phyloP scores from a whole-genome alignment of 306 rosid species.

The Sophora flavescens region DNA sequence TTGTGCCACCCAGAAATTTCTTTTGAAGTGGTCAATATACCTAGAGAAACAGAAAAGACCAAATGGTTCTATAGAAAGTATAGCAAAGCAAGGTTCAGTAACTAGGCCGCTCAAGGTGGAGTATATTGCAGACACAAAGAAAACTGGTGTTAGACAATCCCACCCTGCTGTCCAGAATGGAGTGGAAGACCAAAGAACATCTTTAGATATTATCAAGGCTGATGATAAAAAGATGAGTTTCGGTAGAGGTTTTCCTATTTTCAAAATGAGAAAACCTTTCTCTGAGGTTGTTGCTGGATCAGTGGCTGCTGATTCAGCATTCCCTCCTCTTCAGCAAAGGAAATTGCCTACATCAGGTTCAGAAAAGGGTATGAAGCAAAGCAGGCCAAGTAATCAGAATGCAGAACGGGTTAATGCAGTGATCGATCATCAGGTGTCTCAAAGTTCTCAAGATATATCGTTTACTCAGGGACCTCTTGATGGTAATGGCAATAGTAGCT shows the following conservation, averaged over 20 bases:
- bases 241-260: conserved; percentile 76
- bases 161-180: conserved; percentile 57
- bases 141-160: conserved; percentile 45
- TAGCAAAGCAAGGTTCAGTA: conserved; percentile 52
- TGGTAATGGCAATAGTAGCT: conserved; percentile 48
- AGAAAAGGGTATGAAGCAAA: conserved; percentile 69
- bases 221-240: conserved; percentile 70
- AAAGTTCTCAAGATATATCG: conserved; percentile 57
- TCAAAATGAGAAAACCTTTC: conserved; percentile 87
- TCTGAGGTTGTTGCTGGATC: conserved; percentile 98
- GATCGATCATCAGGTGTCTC: conserved; percentile 52
- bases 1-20: conserved; percentile 72
- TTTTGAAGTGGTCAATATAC: conserved; percentile 72
- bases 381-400: conserved; percentile 56
- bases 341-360: conserved; percentile 57
- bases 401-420: conserved; percentile 51
- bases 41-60: conserved; percentile 55
- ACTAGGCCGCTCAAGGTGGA: conserved; percentile 54
- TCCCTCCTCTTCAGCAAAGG: conserved; percentile 90
- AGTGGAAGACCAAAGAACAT: conserved; percentile 54
- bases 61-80: conserved; percentile 54
- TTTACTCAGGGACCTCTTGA: conserved; percentile 52
- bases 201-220: conserved; percentile 52
- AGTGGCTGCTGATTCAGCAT: conserved; percentile 67
- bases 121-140: conserved; percentile 53